Base-by-base conservation (phyloP, 108 stramenopile species). In the Nitzschia palea region DNA sequence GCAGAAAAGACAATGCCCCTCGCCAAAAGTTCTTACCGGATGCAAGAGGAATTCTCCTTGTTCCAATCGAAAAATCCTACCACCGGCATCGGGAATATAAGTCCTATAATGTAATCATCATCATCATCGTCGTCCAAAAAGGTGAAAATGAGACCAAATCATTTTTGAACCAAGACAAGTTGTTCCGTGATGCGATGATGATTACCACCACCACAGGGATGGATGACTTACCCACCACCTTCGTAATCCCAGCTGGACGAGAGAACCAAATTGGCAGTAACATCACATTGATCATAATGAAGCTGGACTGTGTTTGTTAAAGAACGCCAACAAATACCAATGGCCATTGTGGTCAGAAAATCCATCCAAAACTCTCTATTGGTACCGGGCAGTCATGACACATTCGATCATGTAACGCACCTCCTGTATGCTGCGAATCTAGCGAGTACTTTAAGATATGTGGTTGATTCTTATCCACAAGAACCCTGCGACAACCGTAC, bases 401-500 rank as follows among this genome's bases (percentile, higher is more conserved):
- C n/a, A n/a, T n/a, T n/a, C n/a, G n/a, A n/a, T 23, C 14, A 6
- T 25, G 17, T 25, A 40, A 27, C 67, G 45, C 64, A 76, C 74
- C 74, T 32, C 89, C 89, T 8, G 78, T 87, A 48, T 90, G 84
- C 5, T 71, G 79, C 22, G 67, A 69, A 40, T 83, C 74, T 5
- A 69, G 52, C 6, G 81, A 84, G 63, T 92, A 92, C 43, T 89
- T 89, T 10, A 92, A 63, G 17, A 92, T 80, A 44, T 92, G 91
- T 9, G 91, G 91, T 44, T 92, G 91, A 61, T 89, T 88, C 28
- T 77, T 57, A 71, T 89, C 91, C 62, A 89, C 62, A 18, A 56
- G 50, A 17, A 92, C 63, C 0, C 43, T 27, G 12, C 65, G 25
- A 25, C 44, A 52, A 17, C 61, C 68, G 53, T 81, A 89, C 55